Evolutionary conservation across 108 stramenopile genomes (phyloP).

Genomic region (Cyclotella atomus): DNA sequence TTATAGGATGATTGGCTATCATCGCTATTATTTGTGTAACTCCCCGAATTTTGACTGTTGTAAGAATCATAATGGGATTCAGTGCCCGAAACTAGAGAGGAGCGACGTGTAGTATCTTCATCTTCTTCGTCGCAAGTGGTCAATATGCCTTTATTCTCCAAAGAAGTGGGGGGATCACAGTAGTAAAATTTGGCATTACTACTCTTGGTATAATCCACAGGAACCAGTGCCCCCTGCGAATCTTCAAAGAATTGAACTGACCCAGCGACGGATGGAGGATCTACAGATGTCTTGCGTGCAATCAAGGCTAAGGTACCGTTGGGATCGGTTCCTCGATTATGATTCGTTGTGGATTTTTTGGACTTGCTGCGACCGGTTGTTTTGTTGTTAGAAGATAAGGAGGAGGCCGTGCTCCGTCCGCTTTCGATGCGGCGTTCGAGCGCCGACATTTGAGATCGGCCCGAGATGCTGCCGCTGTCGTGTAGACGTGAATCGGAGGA

Average conservation of each 20-base stretch:
- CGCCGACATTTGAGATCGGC: neutral
- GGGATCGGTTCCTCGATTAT: neutral
- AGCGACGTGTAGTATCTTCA: neutral
- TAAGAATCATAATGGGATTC: neutral
- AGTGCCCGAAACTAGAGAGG: neutral
- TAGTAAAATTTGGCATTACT: neutral
- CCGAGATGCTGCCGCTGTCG: slow-evolving; percentile 15
- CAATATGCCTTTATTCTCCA: neutral
- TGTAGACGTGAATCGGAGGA: neutral
- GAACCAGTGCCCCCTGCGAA: neutral
- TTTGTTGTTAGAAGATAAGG: too few species aligned
- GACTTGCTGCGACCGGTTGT: too few species aligned
- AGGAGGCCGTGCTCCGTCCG: neutral
- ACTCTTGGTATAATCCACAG: neutral
- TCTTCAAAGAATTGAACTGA: neutral
- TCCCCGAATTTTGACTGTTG: neutral
- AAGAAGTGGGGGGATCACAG: neutral
- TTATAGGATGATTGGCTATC: too few species aligned
- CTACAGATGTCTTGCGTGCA: neutral
- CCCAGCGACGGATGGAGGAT: slow-evolving; percentile 8
- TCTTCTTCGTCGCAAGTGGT: slow-evolving; percentile 1
- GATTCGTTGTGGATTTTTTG: neutral
- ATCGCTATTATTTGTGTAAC: neutral
- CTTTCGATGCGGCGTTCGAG: slow-evolving; percentile 7
- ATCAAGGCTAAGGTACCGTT: neutral